Conservation (phyloP, 2,329 filamentous ascomycete genomes). For the Cladophialophora bantiana region DNA sequence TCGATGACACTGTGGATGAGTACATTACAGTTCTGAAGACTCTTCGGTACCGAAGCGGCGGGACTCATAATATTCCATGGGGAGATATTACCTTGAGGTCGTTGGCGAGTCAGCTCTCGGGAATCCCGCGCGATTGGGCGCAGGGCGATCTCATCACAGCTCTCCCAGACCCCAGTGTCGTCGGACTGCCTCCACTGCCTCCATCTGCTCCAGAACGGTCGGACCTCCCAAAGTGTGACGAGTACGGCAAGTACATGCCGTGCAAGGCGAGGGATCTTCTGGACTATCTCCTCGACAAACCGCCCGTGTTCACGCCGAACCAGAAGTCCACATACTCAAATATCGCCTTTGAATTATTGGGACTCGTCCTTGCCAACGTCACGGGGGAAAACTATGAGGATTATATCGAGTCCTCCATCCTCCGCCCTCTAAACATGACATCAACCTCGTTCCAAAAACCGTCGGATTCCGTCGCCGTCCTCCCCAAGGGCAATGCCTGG, state of each 20-base stretch:
- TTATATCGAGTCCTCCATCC: conserved; percentile 38
- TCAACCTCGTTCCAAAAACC: conserved; percentile 33
- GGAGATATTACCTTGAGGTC: conserved; percentile 42
- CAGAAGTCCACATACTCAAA: conserved; percentile 43
- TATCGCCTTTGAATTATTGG: conserved; percentile 43
- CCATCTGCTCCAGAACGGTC: neutral
- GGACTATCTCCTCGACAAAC: conserved; percentile 19
- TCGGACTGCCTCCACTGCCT: conserved; percentile 34
- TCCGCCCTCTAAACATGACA: conserved; percentile 35
- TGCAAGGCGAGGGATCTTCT: conserved; percentile 32
- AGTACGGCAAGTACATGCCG: conserved; percentile 28
- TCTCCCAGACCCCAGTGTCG: conserved; percentile 15
- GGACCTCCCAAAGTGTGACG: conserved; percentile 32
- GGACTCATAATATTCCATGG: conserved; percentile 36
- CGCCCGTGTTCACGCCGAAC: conserved; percentile 41
- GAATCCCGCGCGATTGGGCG: conserved; percentile 42
- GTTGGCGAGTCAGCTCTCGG: conserved; percentile 41
- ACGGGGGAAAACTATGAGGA: conserved; percentile 40
- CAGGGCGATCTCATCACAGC: conserved; percentile 37
- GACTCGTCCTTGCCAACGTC: conserved; percentile 42
- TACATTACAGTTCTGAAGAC: conserved; percentile 36
- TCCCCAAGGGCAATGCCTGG: conserved; percentile 39
- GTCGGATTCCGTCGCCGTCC: conserved; percentile 36
- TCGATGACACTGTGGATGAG: conserved; percentile 41
- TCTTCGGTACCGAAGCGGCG: conserved; percentile 1